Conservation (phyloP, 2,329 filamentous ascomycete species). For the Aspergillus fijiensis region DNA sequence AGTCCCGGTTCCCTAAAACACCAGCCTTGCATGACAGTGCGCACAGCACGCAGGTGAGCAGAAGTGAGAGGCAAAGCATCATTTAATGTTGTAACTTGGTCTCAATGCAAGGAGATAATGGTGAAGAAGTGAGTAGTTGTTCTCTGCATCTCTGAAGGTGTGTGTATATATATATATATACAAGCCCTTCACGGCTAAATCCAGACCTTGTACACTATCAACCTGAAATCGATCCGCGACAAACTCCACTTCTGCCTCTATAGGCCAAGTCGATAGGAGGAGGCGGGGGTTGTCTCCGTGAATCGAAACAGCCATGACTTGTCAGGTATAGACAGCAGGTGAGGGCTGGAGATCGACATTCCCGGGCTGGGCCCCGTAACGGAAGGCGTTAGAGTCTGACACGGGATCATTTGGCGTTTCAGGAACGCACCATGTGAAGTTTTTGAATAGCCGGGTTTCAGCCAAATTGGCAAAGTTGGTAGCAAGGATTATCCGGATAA, state of each 20-base stretch:
- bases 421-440: neutral
- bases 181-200: neutral
- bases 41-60: slow-evolving; percentile 10
- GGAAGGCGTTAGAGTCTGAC: slow-evolving; percentile 3
- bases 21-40: slow-evolving; percentile 11
- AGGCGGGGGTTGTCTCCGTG: neutral
- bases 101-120: neutral
- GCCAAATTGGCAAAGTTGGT: neutral
- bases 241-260: neutral
- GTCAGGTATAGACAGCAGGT: neutral
- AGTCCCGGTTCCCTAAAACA: neutral
- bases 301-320: neutral
- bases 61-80: neutral
- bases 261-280: neutral
- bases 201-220: neutral
- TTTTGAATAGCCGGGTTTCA: slow-evolving; percentile 1
- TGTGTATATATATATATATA: neutral
- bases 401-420: neutral
- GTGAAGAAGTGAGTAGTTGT: neutral
- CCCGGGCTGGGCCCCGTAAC: slow-evolving; percentile 3
- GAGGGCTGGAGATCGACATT: neutral
- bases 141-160: neutral
- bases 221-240: neutral
- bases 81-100: neutral
- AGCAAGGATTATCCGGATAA: neutral